Evolutionary conservation across 2,329 filamentous ascomycete genomes (phyloP).

Genomic region (Clarireedia monteithiana): DNA sequence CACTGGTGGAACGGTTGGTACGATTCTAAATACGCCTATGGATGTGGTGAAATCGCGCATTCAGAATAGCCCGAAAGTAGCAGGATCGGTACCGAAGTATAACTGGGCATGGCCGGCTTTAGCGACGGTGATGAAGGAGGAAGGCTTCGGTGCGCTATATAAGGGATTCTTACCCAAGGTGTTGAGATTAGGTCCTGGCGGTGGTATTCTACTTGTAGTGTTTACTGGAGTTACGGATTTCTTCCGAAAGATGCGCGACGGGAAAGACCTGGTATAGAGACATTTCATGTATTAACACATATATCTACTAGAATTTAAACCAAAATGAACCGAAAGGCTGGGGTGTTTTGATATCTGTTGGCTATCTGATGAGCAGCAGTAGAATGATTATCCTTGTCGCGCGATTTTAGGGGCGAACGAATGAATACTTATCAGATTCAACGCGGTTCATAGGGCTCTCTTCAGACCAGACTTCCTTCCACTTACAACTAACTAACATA

Average conservation of each 20-base stretch:
- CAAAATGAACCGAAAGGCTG: too few relatives aligned
- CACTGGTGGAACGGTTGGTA: constrained; percentile 84
- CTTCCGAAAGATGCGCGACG: constrained; percentile 58
- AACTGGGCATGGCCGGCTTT: constrained; percentile 95
- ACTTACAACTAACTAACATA: too few relatives aligned
- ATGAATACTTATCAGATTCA: too few relatives aligned
- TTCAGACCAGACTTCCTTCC: too few relatives aligned
- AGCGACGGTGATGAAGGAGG: constrained; percentile 81
- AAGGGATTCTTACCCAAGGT: constrained; percentile 98
- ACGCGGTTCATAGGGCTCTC: too few relatives aligned
- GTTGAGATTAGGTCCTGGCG: constrained; percentile 60
- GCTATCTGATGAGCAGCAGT: too few relatives aligned
- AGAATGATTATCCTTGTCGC: too few relatives aligned
- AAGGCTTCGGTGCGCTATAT: constrained; percentile 87
- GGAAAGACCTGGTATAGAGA: constrained; percentile 6
- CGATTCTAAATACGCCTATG: constrained; percentile 88
- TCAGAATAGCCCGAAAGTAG: constrained; percentile 80
- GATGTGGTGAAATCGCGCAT: constrained; percentile 98
- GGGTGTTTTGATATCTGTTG: too few relatives aligned
- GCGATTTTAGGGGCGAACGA: too few relatives aligned
- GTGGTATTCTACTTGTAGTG: constrained; percentile 66
- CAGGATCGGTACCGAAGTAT: constrained; percentile 85
- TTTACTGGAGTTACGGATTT: constrained; percentile 90
- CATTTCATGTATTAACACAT: too few relatives aligned
- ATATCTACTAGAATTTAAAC: too few relatives aligned